Base-by-base conservation (phyloP, 345 rosid genomes). In the Bruguiera gymnorhiza region DNA sequence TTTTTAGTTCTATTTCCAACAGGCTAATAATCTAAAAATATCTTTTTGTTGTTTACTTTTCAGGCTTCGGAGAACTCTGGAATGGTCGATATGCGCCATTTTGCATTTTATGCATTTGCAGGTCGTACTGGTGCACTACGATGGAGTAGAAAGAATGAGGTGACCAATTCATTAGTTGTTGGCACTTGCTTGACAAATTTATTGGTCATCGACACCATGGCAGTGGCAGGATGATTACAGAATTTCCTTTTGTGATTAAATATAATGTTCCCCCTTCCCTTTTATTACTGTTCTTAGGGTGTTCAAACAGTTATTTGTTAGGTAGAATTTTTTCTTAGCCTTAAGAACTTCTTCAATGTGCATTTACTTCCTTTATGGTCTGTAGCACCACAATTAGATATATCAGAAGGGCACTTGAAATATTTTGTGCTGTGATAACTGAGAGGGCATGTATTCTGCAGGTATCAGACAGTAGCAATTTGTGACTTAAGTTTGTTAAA, bases 111-210 rank as follows among this genome's bases (percentile, higher is more conserved):
- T 82, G 99, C 98, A 66, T 89, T 89, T 62, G 94, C 89, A 78
- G 96, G 99, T 69, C 82, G 73, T 78, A 84, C 75, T 81, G 99
- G 99, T 57, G 62, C 15, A 37, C 79, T 78, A 70, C 79, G 95
- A 66, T 96, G 99, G 99, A 90, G 84, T 55, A 90, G 92, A 80
- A 92, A 88, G 84, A 96, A 83, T 82, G 98, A 96, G 88, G 98
- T 96, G 61, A 58, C 65, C 52, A 43, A n/a, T 63, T 63, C 43
- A 46, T 63, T 10, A 24, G 6, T 36, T 62, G 8, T 62, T 37
- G n/a, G 60, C 53, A 19, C 59, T 18, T 67, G 16, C 50, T 68
- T 32, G 19, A 27, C 60, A 11, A 24, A 56, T 56, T 24, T 24
- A 24, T 56, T 26, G 10, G 60, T 6, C 16, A 26, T 56, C 10